Evolutionary conservation across 345 rosid genomes (phyloP), one percentile per base, ranked within the genome.

Genomic region (Salix udensis): DNA sequence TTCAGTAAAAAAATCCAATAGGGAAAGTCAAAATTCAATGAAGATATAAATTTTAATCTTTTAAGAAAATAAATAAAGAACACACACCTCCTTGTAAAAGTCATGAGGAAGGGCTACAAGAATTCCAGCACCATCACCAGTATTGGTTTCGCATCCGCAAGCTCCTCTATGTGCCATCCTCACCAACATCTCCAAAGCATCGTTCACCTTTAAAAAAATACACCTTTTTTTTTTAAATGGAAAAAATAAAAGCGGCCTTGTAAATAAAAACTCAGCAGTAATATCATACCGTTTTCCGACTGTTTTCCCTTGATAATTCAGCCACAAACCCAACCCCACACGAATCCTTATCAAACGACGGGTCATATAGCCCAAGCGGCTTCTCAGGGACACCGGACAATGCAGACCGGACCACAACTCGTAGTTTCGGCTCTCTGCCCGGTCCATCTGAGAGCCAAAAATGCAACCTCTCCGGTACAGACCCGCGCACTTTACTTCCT

Each of bases 241-340:
- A 11, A 40, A 40, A 40, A 40, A 77, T n/a, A 8, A 68, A 4
- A 46, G 24, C 48, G 69, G 46, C 1, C 5, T 18, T 18, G 14
- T 26, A 5, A 42, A 46, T 11, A 18, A 7, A 24, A 18, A 37
- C 37, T 26, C 19, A 8, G 30, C 31, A 4, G 11, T 16, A 44
- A 8, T 42, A 68, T 26, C 79, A 39, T 72, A 87, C 99, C 91
- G 98, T 94, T 82, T 90, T 92, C 37, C 98, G 99, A 88, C 88
- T 91, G 82, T 86, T 76, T 34, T 91, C 90, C 55, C 97, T 93
- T 39, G 99, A 96, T 70, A 96, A 78, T 78, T 96, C 98, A 4
- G 99, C 99, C 1, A 94, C 98, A 34, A 96, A 96, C 62, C 99
- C 99, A 60, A 96, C 99, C 58, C 99, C 99, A 67, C 99, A 96